These are phyloP conservation scores for Clavulina sp. DNA, from an alignment of 768 basidiomycete genomes.

Conservation along the genomic window DNA sequence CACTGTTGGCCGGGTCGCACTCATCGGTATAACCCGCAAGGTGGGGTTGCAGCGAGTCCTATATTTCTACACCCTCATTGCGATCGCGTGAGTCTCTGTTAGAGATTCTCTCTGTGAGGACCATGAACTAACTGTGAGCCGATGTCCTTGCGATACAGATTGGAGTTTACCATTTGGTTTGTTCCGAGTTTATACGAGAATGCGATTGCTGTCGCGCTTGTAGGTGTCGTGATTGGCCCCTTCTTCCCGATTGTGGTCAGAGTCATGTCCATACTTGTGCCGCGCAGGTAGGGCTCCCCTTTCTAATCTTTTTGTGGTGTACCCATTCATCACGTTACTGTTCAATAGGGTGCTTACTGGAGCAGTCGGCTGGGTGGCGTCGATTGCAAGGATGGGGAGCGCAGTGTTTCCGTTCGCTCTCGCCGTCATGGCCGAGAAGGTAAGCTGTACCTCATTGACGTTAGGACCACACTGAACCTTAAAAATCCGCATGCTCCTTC, in stretches of 20 bases:
- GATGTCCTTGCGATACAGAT: no score
- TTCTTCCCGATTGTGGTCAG: constrained; percentile 46
- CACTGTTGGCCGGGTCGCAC: no score
- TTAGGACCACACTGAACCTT: background rate
- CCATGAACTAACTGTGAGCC: no score
- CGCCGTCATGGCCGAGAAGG: background rate
- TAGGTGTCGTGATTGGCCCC: constrained; percentile 37
- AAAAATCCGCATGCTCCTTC: background rate
- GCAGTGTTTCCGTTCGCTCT: constrained; percentile 21
- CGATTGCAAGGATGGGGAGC: constrained; percentile 19
- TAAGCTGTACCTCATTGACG: background rate
- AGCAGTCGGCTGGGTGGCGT: constrained; percentile 23
- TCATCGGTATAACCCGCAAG: no score
- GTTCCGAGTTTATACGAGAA: constrained; percentile 35
- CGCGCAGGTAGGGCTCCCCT: constrained; percentile 27
- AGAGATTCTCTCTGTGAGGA: no score
- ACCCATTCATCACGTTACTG: background rate
- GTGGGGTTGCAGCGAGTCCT: no score
- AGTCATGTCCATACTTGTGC: constrained; percentile 47
- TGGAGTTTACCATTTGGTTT: constrained; percentile 42
- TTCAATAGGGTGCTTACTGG: constrained; percentile 32
- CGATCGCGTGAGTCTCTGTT: no score
- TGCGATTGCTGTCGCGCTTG: constrained; percentile 34
- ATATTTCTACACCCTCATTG: no score
- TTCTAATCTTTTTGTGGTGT: background rate